Percentiles rank a stretch among this genome's conserved stretches.
phyloP scores from a whole-genome alignment of 306 rosid species.

The Macrotyloma uniflorum region DNA sequence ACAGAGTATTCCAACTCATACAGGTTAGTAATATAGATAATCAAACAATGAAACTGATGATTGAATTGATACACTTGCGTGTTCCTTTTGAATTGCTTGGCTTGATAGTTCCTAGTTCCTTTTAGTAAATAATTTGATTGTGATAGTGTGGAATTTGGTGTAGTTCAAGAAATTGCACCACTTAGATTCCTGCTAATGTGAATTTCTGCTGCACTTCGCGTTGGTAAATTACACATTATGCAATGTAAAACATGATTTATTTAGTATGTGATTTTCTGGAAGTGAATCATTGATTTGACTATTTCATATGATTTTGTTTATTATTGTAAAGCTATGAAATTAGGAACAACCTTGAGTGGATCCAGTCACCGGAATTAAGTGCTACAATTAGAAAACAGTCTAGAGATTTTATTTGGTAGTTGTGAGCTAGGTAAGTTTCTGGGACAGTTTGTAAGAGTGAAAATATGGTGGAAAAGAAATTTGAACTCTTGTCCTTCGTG shows the following conservation, averaged over 20 bases:
- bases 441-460: no score
- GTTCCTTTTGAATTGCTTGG: not conserved
- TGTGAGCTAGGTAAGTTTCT: no score
- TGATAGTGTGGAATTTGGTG: conserved; percentile 1
- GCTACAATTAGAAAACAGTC: not conserved
- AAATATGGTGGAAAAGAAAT: no score
- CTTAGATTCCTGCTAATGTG: not conserved
- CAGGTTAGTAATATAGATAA: conserved; percentile 8
- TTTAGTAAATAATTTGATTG: conserved; percentile 2
- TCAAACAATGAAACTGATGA: not conserved
- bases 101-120: not conserved
- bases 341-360: not conserved
- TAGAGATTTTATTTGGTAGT: no score
- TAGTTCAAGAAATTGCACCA: conserved; percentile 2
- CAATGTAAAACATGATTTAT: no score
- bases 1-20: conserved; percentile 48
- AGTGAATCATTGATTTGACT: no score
- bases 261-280: not conserved
- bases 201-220: not conserved
- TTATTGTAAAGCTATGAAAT: no score
- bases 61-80: not conserved
- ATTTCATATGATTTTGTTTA: no score
- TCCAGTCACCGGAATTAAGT: not conserved
- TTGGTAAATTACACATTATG: not conserved
- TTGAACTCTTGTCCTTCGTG: no score